phyloP scores from a whole-genome alignment of 2,329 filamentous ascomycete species.

The Cladophialophora carrionii region DNA sequence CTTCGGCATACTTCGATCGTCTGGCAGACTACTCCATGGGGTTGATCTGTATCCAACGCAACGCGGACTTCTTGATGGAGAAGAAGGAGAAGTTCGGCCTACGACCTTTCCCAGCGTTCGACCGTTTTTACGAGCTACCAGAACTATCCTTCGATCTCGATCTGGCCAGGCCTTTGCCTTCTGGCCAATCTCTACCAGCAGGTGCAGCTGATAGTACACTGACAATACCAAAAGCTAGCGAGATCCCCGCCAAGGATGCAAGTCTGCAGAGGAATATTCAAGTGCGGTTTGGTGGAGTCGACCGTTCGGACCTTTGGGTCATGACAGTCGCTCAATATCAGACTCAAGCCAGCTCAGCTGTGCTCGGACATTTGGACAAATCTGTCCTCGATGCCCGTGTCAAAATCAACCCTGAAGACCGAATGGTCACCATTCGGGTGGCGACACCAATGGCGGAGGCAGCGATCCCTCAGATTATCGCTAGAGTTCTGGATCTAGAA shows the following conservation, averaged over 20 bases:
- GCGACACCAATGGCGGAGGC: constrained; percentile 23
- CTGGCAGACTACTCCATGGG: constrained; percentile 32
- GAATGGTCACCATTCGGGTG: constrained; percentile 28
- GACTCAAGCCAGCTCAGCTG: constrained; percentile 24
- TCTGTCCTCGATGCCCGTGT: constrained; percentile 32
- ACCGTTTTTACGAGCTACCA: constrained; percentile 24
- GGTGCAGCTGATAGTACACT: neutral
- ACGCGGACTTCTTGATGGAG: constrained; percentile 27
- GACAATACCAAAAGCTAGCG: neutral
- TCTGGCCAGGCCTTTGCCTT: constrained; percentile 15
- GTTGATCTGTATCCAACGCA: constrained; percentile 31
- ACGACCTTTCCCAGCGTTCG: constrained; percentile 28
- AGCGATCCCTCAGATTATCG: constrained; percentile 27
- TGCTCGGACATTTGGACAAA: constrained; percentile 25
- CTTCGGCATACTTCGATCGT: constrained; percentile 32
- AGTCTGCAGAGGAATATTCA: constrained; percentile 20
- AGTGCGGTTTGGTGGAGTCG: constrained; percentile 30
- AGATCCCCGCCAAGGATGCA: neutral
- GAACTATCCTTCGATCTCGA: constrained; percentile 29
- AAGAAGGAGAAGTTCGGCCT: constrained; percentile 26
- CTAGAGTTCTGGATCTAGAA: constrained; percentile 32
- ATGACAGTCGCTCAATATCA: constrained; percentile 24
- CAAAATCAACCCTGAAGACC: constrained; percentile 25
- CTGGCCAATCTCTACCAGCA: neutral
- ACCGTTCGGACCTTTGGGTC: constrained; percentile 17